Evolutionary conservation across 2,329 filamentous ascomycete genomes (phyloP), one percentile per base, ranked within the genome.

Genomic region (Dactylonectria macrodidyma): DNA sequence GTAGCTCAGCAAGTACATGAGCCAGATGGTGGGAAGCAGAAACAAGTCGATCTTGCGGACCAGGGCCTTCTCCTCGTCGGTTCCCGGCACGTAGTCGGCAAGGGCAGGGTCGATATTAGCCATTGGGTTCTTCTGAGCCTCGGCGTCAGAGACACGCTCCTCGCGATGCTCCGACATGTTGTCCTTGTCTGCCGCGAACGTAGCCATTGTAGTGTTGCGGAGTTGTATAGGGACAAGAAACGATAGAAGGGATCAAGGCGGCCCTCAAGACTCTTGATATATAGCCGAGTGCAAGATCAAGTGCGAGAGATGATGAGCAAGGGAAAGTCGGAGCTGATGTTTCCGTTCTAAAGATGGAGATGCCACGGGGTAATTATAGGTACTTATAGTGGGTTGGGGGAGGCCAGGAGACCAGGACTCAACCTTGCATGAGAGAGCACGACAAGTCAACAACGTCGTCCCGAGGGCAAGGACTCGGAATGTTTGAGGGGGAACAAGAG

Each of bases 1-100:
- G 73, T 89, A 91, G 71, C 86, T 88, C 2, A 91, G 79, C 0
- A 90, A 79, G 70, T 90, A 90, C 54, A 90, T 85, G 75, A 84
- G 22, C 80, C 90, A 83, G 90, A 93, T 67, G 86, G 78, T 80
- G 3, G 86, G 86, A 16, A 81, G 62, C 16, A 81, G 60, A 44
- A 70, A 78, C 33, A 86, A 70, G 11, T 84, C 79, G 71, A 87
- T 81, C 74, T 81, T 81, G 44, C 79, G 76, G 16, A 81, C 75
- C 4, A 81, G 75, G 48, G 72, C 75, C 65, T 75, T 77, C 68
- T 81, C 80, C 57, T 79, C 79, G 16, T 78, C 75, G 4, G 73
- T 71, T n/a, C 71, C 74, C 41, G 76, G 71, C 3, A 76, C 71
- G 36, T 79, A 78, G n/a, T 66, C 68, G 1, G 73, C 75, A 14